Conservation (phyloP, 371 early-diverging fungal species). For the Mucor irregularis region DNA sequence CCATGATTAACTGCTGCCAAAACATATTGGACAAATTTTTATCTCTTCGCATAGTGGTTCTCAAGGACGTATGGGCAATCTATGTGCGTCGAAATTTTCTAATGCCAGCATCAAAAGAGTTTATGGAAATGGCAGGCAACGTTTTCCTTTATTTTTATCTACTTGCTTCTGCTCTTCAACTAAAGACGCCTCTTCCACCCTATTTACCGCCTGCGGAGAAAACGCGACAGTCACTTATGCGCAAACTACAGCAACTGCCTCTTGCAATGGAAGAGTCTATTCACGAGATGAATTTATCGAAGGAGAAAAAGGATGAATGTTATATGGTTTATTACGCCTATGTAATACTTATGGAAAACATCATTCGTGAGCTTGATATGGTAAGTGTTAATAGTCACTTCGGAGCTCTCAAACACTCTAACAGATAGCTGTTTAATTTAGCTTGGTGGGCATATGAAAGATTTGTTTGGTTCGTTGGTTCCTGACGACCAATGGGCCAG, state of each 20-base stretch:
- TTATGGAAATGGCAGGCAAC: constrained; percentile 70
- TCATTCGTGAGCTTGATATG: constrained; percentile 72
- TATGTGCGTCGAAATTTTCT: constrained; percentile 56
- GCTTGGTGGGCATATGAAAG: constrained; percentile 44
- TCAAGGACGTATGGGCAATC: constrained; percentile 62
- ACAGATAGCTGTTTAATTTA: constrained; percentile 3
- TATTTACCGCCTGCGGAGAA: constrained; percentile 73
- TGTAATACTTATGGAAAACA: constrained; percentile 73
- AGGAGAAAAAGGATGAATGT: constrained; percentile 48
- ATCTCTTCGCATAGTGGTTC: constrained; percentile 66
- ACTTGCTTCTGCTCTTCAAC: constrained; percentile 72
- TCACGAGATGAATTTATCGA: constrained; percentile 25
- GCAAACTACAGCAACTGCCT: constrained; percentile 50
- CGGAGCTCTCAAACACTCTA: neutral
- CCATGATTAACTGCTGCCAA: constrained; percentile 70
- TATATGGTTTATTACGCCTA: constrained; percentile 83
- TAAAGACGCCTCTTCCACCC: constrained; percentile 84
- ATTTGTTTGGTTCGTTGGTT: constrained; percentile 41
- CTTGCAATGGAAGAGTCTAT: neutral
- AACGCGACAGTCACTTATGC: constrained; percentile 46
- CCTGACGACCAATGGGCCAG: constrained; percentile 45
- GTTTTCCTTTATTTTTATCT: constrained; percentile 78
- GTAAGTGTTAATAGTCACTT: constrained; percentile 15
- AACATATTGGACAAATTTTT: constrained; percentile 72
- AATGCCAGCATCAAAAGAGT: constrained; percentile 55